Evolutionary conservation across 306 rosid species (phyloP).

Genomic region (Datisca glomerata): DNA sequence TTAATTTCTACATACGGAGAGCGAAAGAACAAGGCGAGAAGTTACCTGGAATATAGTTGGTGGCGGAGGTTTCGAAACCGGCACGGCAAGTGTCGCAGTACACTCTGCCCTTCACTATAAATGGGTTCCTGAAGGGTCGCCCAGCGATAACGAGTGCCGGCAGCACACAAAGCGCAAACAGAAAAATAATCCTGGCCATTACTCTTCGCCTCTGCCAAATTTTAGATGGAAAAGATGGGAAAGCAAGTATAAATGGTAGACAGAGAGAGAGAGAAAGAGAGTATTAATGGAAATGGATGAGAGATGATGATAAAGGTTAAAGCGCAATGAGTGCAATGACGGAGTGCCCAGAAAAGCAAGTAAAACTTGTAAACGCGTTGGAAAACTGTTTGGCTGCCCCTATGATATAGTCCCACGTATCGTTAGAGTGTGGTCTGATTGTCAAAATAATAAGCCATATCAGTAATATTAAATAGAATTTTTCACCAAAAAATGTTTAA

Average conservation of each 20-base stretch:
- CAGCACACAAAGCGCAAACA: conserved; percentile 36
- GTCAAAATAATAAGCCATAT: too few relatives aligned
- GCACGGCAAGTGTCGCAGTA: conserved; percentile 79
- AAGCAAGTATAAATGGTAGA: not conserved
- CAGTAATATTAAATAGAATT: too few relatives aligned
- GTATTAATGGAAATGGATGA: not conserved
- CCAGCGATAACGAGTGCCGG: conserved; percentile 65
- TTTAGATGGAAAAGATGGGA: not conserved
- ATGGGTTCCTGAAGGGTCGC: conserved; percentile 44
- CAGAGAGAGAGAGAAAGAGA: not conserved
- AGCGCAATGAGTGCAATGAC: not conserved
- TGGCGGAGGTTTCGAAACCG: conserved; percentile 75
- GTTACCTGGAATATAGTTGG: conserved; percentile 60
- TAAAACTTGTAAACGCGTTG: too few relatives aligned
- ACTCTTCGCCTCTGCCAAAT: not conserved
- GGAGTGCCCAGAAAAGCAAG: too few relatives aligned
- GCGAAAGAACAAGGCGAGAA: not conserved
- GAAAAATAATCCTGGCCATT: conserved; percentile 29
- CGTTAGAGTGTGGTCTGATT: too few relatives aligned
- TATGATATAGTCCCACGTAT: too few relatives aligned
- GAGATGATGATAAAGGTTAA: conserved; percentile 3
- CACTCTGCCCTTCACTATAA: conserved; percentile 46
- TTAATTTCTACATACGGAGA: not conserved
- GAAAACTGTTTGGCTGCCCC: too few relatives aligned
- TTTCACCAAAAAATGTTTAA: too few relatives aligned